phyloP scores from a whole-genome alignment of 2,329 filamentous ascomycete species.

The Fonsecaea erecta region DNA sequence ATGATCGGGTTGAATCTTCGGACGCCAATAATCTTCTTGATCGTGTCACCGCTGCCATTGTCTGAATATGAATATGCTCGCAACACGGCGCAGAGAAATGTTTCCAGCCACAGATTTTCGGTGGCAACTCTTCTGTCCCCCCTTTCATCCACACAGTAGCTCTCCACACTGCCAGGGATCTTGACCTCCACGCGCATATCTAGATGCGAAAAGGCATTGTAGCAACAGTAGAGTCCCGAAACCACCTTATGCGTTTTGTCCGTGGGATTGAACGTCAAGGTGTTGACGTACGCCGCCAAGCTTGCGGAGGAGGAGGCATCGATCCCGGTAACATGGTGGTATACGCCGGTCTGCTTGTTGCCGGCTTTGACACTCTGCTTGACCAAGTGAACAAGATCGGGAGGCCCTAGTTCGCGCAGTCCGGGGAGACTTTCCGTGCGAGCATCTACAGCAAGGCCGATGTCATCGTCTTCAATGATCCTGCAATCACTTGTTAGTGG shows the following conservation, averaged over 20 bases:
- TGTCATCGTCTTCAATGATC: slow-evolving; percentile 89
- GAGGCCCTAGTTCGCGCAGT: slow-evolving; percentile 90
- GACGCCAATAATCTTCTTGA: slow-evolving; percentile 97
- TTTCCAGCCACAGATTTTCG: slow-evolving; percentile 95
- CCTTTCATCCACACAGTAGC: slow-evolving; percentile 95
- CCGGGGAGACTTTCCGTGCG: slow-evolving; percentile 85
- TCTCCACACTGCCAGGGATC: slow-evolving; percentile 94
- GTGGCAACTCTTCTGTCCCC: slow-evolving; percentile 93
- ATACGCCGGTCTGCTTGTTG: slow-evolving; percentile 74
- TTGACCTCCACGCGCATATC: slow-evolving; percentile 99
- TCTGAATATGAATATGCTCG: slow-evolving; percentile 96
- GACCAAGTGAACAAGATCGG: slow-evolving; percentile 91
- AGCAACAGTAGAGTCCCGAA: slow-evolving; percentile 95
- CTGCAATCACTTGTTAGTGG: slow-evolving; percentile 53
- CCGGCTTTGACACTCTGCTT: slow-evolving; percentile 66
- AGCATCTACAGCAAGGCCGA: slow-evolving; percentile 82
- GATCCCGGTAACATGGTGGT: slow-evolving; percentile 96
- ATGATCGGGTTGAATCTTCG: slow-evolving; percentile 96
- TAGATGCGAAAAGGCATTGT: slow-evolving; percentile 97
- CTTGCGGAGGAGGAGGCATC: slow-evolving; percentile 98
- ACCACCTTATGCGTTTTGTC: slow-evolving; percentile 88
- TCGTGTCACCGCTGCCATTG: slow-evolving; percentile 89
- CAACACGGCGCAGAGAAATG: slow-evolving; percentile 92
- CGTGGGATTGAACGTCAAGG: slow-evolving; percentile 85
- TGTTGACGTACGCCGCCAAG: slow-evolving; percentile 97